phyloP scores from a whole-genome alignment of 2,329 filamentous ascomycete genomes.

The Colletotrichum cuscutae region DNA sequence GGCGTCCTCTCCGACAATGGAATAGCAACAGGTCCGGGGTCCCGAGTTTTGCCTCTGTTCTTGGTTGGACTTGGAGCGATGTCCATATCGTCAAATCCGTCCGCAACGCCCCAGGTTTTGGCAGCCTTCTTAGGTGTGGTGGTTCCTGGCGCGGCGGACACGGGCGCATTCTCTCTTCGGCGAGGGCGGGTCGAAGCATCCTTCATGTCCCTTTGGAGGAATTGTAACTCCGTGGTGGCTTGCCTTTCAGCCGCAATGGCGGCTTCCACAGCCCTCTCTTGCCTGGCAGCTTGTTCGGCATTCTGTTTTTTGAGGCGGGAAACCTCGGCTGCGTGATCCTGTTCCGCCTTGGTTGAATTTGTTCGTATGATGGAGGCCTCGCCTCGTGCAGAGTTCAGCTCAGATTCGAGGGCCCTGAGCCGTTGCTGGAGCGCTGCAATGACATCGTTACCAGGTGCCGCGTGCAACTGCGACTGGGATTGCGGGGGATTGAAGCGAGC shows the following conservation, averaged over 20 bases:
- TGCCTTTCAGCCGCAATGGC: conserved; percentile 73
- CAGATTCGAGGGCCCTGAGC: conserved; percentile 62
- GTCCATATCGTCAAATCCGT: conserved; percentile 81
- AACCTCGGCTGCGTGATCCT: conserved; percentile 72
- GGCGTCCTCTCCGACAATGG: conserved; percentile 67
- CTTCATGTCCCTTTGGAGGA: conserved; percentile 76
- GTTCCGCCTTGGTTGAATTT: conserved; percentile 70
- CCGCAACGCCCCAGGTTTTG: conserved; percentile 69
- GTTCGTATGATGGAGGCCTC: conserved; percentile 81
- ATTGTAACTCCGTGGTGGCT: conserved; percentile 76
- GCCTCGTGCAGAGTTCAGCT: conserved; percentile 72
- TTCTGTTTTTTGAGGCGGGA: conserved; percentile 70
- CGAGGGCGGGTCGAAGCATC: conserved; percentile 64
- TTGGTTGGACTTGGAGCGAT: conserved; percentile 65
- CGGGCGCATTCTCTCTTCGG: conserved; percentile 53
- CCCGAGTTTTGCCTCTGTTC: conserved; percentile 53
- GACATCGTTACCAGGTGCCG: conserved; percentile 46
- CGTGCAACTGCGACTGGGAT: conserved; percentile 41
- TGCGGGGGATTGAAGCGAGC: conserved; percentile 45
- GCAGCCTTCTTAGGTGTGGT: conserved; percentile 69
- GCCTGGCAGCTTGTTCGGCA: conserved; percentile 70
- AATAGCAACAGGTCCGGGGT: conserved; percentile 54
- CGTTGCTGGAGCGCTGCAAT: conserved; percentile 62
- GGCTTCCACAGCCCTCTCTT: conserved; percentile 72
- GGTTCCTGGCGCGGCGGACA: conserved; percentile 39